Evolutionary conservation across 768 basidiomycete species (phyloP).

Genomic region (Trametes meyenii): DNA sequence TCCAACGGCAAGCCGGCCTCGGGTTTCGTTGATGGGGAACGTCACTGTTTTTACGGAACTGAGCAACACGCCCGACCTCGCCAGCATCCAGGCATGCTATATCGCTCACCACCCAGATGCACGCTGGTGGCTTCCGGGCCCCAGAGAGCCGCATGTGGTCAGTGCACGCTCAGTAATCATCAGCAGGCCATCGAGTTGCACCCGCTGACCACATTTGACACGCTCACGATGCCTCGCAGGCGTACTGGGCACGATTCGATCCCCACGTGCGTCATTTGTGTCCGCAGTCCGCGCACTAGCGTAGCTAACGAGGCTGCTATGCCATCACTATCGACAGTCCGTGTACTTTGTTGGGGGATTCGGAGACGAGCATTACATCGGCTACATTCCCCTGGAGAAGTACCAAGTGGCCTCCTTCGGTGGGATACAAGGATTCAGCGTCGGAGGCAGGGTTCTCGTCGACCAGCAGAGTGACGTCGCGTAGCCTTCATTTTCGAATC

Average conservation of each 20-base stretch:
- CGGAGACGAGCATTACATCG: slow-evolving; percentile 54
- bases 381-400: slow-evolving; percentile 48
- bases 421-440: slow-evolving; percentile 5
- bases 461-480: slow-evolving; percentile 10
- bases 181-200: slow-evolving; percentile 1
- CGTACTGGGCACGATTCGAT: slow-evolving; percentile 59
- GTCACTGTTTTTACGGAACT: slow-evolving; percentile 47
- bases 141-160: slow-evolving; percentile 48
- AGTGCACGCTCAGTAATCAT: slow-evolving; percentile 15
- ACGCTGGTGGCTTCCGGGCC: slow-evolving; percentile 53
- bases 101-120: slow-evolving; percentile 52
- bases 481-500: not conserved
- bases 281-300: not conserved
- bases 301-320: not conserved
- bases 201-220: slow-evolving; percentile 12
- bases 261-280: slow-evolving; percentile 45
- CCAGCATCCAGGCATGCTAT: slow-evolving; percentile 45
- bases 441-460: slow-evolving; percentile 25
- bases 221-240: slow-evolving; percentile 31
- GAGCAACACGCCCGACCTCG: slow-evolving; percentile 35
- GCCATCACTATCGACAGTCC: slow-evolving; percentile 34
- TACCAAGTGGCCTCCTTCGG: slow-evolving; percentile 41
- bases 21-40: slow-evolving; percentile 54
- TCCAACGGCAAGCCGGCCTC: slow-evolving; percentile 47
- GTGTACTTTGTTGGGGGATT: slow-evolving; percentile 60